Base-by-base conservation (phyloP, 129 eudicot genomes). In the Glebionis coronaria region DNA sequence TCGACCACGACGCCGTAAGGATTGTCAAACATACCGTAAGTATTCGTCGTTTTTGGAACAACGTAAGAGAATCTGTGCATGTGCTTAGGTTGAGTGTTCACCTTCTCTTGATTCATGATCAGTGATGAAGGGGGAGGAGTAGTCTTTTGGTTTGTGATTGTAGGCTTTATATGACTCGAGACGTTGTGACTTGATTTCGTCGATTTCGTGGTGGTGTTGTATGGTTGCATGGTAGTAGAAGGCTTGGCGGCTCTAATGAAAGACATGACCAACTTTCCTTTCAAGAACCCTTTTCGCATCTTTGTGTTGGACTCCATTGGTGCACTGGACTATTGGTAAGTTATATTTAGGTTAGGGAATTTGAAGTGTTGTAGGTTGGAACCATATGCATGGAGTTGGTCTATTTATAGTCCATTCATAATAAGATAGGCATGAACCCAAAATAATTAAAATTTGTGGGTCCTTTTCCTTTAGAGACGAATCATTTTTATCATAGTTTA, bases 101-200 rank as follows among this genome's bases (percentile, higher is more conserved):
- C 84, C 64, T 83, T 82, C 12, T 88, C 87, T 73, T 79, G 90
- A 78, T 88, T 83, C 60, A 85, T 73, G 40, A 85, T 76, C 81
- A 44, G 77, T 66, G 35, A 81, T 31, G 74, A 74, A 14, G 65
- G 78, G 61, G 49, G 79, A 11, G 42, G 63, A 5, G 76, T 14
- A 14, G 67, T 53, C 31, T 56, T 72, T 49, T 71, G 77, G 45
- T 55, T 71, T 68, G 73, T 28, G 66, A 65, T 44, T 61, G 81
- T 8, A 49, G 82, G 72, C 12, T 12, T 56, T 61, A 14, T 44
- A n/a, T 47, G 52, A 70, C 62, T 5, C 18, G 40, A 28, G 12
- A 47, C 69, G 40, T 55, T 59, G 27, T 67, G 71, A 63, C 47
- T 57, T 21, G 50, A 59, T 29, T 56, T 70, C 53, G 56, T 57